A percentile compares a stretch with the other conserved stretches of the same genome.
These are phyloP conservation scores for Hordeum marinum DNA, from an alignment of 176 grass and related monocot species.

Conservation along the genomic window DNA sequence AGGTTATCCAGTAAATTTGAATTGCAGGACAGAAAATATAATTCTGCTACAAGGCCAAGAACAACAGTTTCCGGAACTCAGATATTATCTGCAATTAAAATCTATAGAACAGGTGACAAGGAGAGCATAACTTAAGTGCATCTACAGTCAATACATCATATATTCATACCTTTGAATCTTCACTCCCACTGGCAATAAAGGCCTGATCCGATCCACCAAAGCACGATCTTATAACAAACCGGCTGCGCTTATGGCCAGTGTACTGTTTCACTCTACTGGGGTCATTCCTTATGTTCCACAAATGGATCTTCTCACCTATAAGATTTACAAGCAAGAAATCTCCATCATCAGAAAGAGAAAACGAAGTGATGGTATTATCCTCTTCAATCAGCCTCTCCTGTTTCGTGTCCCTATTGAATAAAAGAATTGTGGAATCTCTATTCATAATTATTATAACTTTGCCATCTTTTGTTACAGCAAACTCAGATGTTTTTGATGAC, in stretches of 20 bases:
- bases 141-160: constrained; percentile 23
- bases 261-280: constrained; percentile 61
- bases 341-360: constrained; percentile 80
- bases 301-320: constrained; percentile 63
- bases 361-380: constrained; percentile 59
- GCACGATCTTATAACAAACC: constrained; percentile 89
- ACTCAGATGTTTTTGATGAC: constrained; percentile 49
- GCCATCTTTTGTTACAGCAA: constrained; percentile 58
- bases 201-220: constrained; percentile 85
- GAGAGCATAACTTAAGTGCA: neutral
- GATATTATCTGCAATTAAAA: neutral
- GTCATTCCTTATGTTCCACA: constrained; percentile 73
- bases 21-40: neutral
- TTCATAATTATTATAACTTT: constrained; percentile 62
- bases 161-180: constrained; percentile 88
- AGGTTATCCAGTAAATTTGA: neutral
- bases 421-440: constrained; percentile 44
- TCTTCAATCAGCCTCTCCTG: constrained; percentile 65
- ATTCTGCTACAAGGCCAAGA: neutral
- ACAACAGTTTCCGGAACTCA: neutral
- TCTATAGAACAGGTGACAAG: neutral
- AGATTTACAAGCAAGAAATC: constrained; percentile 87
- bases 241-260: constrained; percentile 67
- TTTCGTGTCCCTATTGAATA: constrained; percentile 71
- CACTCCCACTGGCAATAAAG: constrained; percentile 92